phyloP scores from a whole-genome alignment of 768 basidiomycete genomes.

The Leccinellum luteum region DNA sequence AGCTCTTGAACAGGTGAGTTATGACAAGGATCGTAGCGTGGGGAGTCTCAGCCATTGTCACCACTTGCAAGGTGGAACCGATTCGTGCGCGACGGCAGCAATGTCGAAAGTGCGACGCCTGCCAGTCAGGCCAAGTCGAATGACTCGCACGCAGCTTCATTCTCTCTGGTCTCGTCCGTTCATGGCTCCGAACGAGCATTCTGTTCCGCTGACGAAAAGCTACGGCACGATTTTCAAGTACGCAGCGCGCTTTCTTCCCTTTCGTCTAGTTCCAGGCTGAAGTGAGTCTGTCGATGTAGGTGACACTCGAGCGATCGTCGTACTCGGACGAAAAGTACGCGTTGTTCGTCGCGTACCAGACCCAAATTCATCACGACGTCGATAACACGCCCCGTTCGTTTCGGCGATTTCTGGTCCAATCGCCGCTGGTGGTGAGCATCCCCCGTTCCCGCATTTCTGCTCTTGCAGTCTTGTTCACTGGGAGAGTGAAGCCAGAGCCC shows the following conservation, averaged over 20 bases:
- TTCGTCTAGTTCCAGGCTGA: neutral
- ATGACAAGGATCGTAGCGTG: neutral
- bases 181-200: constrained; percentile 53
- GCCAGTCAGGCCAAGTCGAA: constrained; percentile 10
- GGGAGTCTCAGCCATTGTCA: neutral
- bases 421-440: constrained; percentile 63
- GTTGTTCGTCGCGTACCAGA: constrained; percentile 77
- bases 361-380: constrained; percentile 69
- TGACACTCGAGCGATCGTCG: constrained; percentile 70
- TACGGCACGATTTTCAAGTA: constrained; percentile 63
- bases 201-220: constrained; percentile 22
- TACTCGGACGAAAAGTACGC: constrained; percentile 79
- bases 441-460: neutral
- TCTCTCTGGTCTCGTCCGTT: constrained; percentile 47
- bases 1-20: constrained; percentile 64
- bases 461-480: neutral
- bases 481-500: constrained; percentile 44
- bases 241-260: neutral
- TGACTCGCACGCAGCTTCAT: constrained; percentile 19
- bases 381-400: constrained; percentile 54
- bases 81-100: constrained; percentile 50
- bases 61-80: constrained; percentile 62
- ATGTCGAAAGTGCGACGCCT: constrained; percentile 19
- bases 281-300: constrained; percentile 39
- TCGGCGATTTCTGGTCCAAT: constrained; percentile 72